Conservation (phyloP, 2,329 filamentous ascomycete species). For the Epicoccum nigrum region DNA sequence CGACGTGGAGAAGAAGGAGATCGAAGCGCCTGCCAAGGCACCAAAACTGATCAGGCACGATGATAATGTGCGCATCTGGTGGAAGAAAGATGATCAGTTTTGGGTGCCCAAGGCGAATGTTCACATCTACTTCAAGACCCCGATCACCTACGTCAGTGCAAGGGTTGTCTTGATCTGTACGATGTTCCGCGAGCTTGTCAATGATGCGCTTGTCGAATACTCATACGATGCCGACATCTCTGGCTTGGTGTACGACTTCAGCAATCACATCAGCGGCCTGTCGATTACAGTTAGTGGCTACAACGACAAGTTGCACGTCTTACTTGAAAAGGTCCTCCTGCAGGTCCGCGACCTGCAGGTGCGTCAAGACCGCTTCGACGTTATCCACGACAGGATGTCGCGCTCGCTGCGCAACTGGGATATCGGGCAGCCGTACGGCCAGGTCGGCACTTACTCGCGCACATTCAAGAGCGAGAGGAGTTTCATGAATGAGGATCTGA, state of each 20-base stretch:
- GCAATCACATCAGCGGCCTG: slow-evolving; percentile 73
- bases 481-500: slow-evolving; percentile 79
- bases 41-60: slow-evolving; percentile 89
- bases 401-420: slow-evolving; percentile 85
- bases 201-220: slow-evolving; percentile 89
- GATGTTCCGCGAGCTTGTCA: slow-evolving; percentile 83
- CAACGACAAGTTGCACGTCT: slow-evolving; percentile 92
- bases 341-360: slow-evolving; percentile 86
- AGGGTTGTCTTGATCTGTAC: slow-evolving; percentile 78
- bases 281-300: slow-evolving; percentile 85
- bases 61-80: slow-evolving; percentile 82
- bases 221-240: slow-evolving; percentile 95
- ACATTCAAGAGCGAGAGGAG: slow-evolving; percentile 80
- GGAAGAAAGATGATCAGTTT: slow-evolving; percentile 97
- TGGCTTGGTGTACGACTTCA: slow-evolving; percentile 82
- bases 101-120: slow-evolving; percentile 97
- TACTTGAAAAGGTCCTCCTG: slow-evolving; percentile 85
- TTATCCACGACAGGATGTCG: slow-evolving; percentile 83
- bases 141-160: slow-evolving; percentile 78
- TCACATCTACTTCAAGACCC: slow-evolving; percentile 78
- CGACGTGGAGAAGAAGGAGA: slow-evolving; percentile 92
- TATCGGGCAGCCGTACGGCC: slow-evolving; percentile 85
- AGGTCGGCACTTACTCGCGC: slow-evolving; percentile 81
- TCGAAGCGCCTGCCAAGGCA: slow-evolving; percentile 72
- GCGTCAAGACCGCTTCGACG: slow-evolving; percentile 84